Conservation (phyloP, 2,329 filamentous ascomycete species). For the Hawksworthiomyces lignivorus region DNA sequence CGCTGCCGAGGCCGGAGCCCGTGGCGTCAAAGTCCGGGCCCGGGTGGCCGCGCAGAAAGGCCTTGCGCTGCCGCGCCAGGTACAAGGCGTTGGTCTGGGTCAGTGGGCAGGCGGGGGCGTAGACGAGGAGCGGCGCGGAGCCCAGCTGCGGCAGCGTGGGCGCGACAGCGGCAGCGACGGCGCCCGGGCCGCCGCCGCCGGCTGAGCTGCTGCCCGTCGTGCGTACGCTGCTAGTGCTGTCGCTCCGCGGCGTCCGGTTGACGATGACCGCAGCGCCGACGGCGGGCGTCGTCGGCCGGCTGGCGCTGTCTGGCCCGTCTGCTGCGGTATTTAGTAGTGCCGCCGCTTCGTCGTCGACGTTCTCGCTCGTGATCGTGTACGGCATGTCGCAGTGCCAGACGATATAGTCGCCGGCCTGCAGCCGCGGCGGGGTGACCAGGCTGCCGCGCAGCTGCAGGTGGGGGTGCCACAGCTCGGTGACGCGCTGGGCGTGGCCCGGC, state of each 20-base stretch:
- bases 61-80: constrained; percentile 49
- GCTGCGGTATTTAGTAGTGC: too few relatives aligned
- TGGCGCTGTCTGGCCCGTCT: too few relatives aligned
- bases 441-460: constrained; percentile 45
- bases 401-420: constrained; percentile 50
- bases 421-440: constrained; percentile 46
- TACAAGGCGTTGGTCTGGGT: constrained; percentile 52
- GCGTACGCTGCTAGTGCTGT: too few relatives aligned
- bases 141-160: constrained; percentile 23
- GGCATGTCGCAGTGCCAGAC: constrained; percentile 52
- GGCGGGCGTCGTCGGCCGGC: too few relatives aligned
- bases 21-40: constrained; percentile 50
- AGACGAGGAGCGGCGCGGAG: constrained; percentile 43
- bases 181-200: not conserved
- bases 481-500: constrained; percentile 49
- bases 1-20: constrained; percentile 40
- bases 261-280: too few relatives aligned
- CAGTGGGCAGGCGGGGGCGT: constrained; percentile 47
- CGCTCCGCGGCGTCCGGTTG: constrained; percentile 3
- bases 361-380: constrained; percentile 47
- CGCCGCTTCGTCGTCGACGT: constrained; percentile 22
- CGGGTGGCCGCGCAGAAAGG: constrained; percentile 46
- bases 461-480: constrained; percentile 51
- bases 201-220: too few relatives aligned
- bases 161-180: constrained; percentile 22